Evolutionary conservation across 116 monocot genomes (phyloP), one percentile per base, ranked within the genome.

Genomic region (Posidonia oceanica): DNA sequence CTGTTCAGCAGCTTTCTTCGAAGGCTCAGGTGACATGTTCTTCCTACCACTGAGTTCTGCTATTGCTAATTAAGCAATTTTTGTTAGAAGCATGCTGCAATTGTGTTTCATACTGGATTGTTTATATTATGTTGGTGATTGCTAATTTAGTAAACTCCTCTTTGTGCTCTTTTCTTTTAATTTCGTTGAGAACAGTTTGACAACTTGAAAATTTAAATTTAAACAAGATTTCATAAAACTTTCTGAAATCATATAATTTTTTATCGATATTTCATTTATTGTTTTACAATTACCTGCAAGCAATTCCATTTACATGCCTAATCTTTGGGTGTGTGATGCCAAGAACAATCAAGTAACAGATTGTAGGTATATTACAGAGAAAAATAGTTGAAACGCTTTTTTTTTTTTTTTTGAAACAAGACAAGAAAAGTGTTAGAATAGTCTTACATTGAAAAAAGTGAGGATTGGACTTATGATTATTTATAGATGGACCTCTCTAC

Each of bases 11-110:
- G 58, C 62, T 86, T 63, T 72, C 87, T 60, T 66, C 91, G 69
- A 87, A 90, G 76, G 82, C 80, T 62, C 98, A 93, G 87, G 98
- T 78, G 61, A 71, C 54, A 59, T 67, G 52, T 20, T 59, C 2
- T 51, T 3, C 42, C 41, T 61, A 6, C 12, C 21, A 16, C 48
- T 61, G 18, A 22, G 29, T 14, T 16, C 21, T 54, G 12, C 29
- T 8, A 10, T 54, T 55, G 58, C 17, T 21, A 58, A 20, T 58
- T 58, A 0, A 58, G 58, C 58, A 20, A 58, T 58, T 58, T 58
- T 29, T 29, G 29, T 29, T 57, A 18, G 16, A 21, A 21, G 58
- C 14, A 58, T 4, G 21, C 17, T 17, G 21, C 21, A n/a, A 58
- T 21, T 18, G 6, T 18, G 58, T 14, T n/a, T 17, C 20, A 21